These are phyloP conservation scores for Trichoderma harzianum DNA, from an alignment of 2,329 filamentous ascomycete species.

Conservation along the genomic window DNA sequence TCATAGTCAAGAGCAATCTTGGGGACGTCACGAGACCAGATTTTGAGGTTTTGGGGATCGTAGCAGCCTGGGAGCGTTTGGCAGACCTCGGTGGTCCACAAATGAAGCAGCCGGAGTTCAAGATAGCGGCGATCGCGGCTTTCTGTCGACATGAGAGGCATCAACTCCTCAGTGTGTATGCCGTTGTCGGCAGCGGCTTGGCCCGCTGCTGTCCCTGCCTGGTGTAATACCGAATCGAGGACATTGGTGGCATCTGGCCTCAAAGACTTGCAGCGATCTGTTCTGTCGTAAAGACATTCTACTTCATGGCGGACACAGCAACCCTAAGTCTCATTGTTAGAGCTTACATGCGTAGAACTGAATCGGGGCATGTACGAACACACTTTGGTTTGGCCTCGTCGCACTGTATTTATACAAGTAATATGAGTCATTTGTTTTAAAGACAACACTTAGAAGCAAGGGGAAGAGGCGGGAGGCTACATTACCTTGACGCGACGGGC, in stretches of 20 bases:
- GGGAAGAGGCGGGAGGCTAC: rapidly evolving
- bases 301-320: neutral
- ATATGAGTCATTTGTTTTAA: neutral
- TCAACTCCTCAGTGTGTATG: neutral
- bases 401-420: neutral
- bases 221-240: neutral
- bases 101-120: neutral
- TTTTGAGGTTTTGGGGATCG: neutral
- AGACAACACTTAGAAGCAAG: neutral
- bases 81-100: neutral
- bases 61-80: neutral
- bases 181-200: neutral
- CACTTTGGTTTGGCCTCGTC: neutral
- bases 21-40: neutral
- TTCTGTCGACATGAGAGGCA: neutral
- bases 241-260: neutral
- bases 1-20: neutral
- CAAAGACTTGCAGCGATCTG: neutral
- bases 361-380: neutral
- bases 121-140: neutral
- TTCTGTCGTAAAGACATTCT: neutral
- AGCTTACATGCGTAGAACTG: neutral
- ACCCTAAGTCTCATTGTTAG: neutral
- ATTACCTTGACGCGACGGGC: neutral
- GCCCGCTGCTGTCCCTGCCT: neutral